phyloP scores from a whole-genome alignment of 495 filamentous ascomycete species.

The Penicillium alfredii region DNA sequence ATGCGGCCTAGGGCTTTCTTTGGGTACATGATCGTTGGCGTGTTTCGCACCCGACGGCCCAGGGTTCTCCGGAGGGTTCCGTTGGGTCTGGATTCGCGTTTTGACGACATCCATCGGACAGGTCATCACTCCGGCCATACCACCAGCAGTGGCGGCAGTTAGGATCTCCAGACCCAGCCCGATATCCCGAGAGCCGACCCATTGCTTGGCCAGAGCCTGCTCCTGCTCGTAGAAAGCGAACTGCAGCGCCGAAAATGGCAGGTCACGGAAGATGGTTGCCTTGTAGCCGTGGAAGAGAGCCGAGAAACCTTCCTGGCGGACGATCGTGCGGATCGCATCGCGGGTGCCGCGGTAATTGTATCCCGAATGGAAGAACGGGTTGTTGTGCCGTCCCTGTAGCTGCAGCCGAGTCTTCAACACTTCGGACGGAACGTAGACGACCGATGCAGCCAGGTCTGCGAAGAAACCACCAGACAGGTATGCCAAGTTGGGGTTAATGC shows the following conservation, averaged over 20 bases:
- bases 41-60: slow-evolving; percentile 20
- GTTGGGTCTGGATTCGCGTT: slow-evolving; percentile 92
- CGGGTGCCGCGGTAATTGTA: slow-evolving; percentile 84
- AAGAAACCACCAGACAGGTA: slow-evolving; percentile 86
- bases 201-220: slow-evolving; percentile 71
- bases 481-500: slow-evolving; percentile 68
- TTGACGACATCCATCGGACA: slow-evolving; percentile 97
- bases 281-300: slow-evolving; percentile 94
- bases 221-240: slow-evolving; percentile 98
- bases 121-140: slow-evolving; percentile 88
- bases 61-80: slow-evolving; percentile 45
- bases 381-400: slow-evolving; percentile 90
- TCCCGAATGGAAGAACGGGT: slow-evolving; percentile 84
- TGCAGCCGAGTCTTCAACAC: slow-evolving; percentile 94
- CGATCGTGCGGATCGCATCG: slow-evolving; percentile 78
- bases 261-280: slow-evolving; percentile 85
- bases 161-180: slow-evolving; percentile 79
- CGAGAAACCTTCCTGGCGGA: slow-evolving; percentile 69
- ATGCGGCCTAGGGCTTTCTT: slow-evolving; percentile 34
- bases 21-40: slow-evolving; percentile 23
- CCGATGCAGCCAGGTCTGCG: slow-evolving; percentile 83
- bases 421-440: slow-evolving; percentile 93
- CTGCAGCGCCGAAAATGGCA: slow-evolving; percentile 91
- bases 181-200: slow-evolving; percentile 67
- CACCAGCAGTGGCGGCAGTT: slow-evolving; percentile 87